Conservation (phyloP, 371 early-diverging fungal species). For the Mucor irregularis region DNA sequence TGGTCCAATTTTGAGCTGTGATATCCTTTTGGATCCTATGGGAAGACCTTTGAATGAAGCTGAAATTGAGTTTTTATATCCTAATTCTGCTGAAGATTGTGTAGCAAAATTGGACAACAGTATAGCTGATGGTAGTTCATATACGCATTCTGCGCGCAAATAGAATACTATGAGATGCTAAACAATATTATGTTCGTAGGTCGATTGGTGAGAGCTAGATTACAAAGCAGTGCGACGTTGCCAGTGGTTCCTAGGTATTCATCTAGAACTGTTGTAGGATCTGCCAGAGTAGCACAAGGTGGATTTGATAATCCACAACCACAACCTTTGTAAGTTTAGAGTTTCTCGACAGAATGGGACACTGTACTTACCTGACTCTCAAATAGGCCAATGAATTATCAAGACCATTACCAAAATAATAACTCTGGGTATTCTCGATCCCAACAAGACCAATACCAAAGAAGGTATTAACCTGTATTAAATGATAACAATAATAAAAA, state of each 20-base stretch:
- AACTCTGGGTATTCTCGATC: background rate
- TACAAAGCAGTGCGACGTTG: conserved; percentile 24
- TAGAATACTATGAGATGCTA: background rate
- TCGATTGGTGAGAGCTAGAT: conserved; percentile 34
- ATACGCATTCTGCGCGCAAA: background rate
- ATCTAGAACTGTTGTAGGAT: conserved; percentile 20
- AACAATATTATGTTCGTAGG: conserved; percentile 22
- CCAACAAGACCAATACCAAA: background rate
- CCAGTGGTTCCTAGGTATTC: conserved; percentile 23
- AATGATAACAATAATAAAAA: background rate
- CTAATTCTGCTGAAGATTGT: conserved; percentile 42
- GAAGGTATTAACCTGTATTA: background rate
- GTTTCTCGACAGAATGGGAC: background rate
- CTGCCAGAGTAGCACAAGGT: conserved; percentile 9
- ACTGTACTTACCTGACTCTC: background rate
- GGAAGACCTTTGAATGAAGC: conserved; percentile 49
- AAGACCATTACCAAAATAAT: background rate
- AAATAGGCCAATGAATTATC: background rate
- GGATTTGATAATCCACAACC: background rate
- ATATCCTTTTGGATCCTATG: conserved; percentile 37
- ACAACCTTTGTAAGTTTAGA: background rate
- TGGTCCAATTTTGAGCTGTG: conserved; percentile 41
- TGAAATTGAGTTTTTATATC: conserved; percentile 42
- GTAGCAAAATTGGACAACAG: conserved; percentile 43
- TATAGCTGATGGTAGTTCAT: conserved; percentile 41